Evolutionary conservation across 2,329 filamentous ascomycete species (phyloP), one percentile per base, ranked within the genome.

Genomic region (Fusarium equiseti): DNA sequence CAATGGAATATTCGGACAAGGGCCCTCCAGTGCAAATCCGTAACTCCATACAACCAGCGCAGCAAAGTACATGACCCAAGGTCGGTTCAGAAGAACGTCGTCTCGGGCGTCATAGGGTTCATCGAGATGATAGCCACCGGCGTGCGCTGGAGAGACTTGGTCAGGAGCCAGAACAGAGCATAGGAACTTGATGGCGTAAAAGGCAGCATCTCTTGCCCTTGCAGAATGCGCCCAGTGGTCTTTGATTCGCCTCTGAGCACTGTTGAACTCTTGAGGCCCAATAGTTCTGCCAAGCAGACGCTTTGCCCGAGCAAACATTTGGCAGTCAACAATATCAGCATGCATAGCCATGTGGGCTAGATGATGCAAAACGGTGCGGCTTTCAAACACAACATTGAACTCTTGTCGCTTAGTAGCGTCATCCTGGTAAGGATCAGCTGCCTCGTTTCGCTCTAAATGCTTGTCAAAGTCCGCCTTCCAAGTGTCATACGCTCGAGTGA

Each of bases 281-380:
- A 98, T 97, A 1, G 91, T 90, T 49, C 95, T 90, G 24, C 96
- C 95, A 6, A 98, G 88, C 4, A 98, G 86, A 31, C 95, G 88
- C 73, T 91, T 93, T 2, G 95, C 94, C 11, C 95, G 91, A 8
- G 95, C 96, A 79, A 96, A 98, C 71, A 98, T 97, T 81, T 98
- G 95, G 76, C 94, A 95, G 79, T 98, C 95, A n/a, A 97, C 93
- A 57, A 98, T 94, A 77, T 98, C 95, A 26, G 97, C 94, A 77
- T 98, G 94, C 88, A 97, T 97, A 5, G 94, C 94, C 93, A 99
- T 98, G 79, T 98, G 96, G 1, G 96, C 96, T 15, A 99, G 85
- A 75, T 97, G 94, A 77, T 98, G 95, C 46, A 98, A 84, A 29
- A 97, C 95, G 4, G 92, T 97, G 22, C 94, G 89, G 68, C 92